Evolutionary conservation across 345 rosid species (phyloP), one percentile per base, ranked within the genome.

Genomic region (Diplotaxis tenuifolia): DNA sequence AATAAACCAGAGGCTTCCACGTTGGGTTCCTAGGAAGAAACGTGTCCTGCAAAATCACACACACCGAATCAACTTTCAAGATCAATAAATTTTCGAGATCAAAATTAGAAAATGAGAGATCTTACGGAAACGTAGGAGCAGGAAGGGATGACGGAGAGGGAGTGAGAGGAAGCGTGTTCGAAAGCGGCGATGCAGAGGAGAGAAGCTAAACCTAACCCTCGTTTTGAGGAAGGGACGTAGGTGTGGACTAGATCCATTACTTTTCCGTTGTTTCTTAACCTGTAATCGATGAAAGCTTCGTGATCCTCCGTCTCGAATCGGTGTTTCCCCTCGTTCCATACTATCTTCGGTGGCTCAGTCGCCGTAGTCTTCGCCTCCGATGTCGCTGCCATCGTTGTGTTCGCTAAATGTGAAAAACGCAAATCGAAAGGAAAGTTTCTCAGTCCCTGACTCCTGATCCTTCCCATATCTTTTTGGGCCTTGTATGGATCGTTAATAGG

Each of bases 301-400:
- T 82, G 84, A 84, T 94, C 98, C 71, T 94, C 93, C n/a, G 91
- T 88, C 82, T 93, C 95, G 86, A 94, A 94, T 57, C 86, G 75
- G 18, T 71, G 64, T 16, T 71, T 67, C 21, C 65, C 74, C 66
- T 84, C 70, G 76, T 87, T 93, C 92, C 88, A 85, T 65, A 80
- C 78, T 25, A 91, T 91, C 78, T 78, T 84, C 64, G 88, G 88
- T 29, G 79, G 65, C 70, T 78, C 83, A 21, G 69, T 36, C 65
- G 76, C 66, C 55, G 47, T 40, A 3, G 20, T 64, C 12, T 42
- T 64, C 52, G 38, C 57, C 34, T 27, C 67, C 59, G 70, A 27
- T 54, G 28, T 58, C 52, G 75, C 73, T 49, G 82, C 77, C 83
- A 45, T 45, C 19, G 28, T 25, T 2, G 71, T 32, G 66, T 20